Conservation (phyloP, 2,329 filamentous ascomycete species). For the Xylariaceae sp. region DNA sequence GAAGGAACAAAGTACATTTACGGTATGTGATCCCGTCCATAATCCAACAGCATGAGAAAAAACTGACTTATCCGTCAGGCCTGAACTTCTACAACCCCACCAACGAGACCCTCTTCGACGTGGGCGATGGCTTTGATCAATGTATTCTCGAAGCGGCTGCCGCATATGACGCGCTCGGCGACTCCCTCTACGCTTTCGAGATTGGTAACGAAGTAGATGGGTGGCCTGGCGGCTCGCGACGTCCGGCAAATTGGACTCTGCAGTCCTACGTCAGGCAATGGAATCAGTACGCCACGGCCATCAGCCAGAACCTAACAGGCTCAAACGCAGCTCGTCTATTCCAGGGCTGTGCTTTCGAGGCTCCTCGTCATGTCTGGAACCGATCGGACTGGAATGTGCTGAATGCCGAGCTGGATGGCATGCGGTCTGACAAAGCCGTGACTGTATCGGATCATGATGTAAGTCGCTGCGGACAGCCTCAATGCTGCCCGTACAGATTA, state of each 20-base stretch:
- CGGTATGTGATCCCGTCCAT: background rate
- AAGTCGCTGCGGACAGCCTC: background rate
- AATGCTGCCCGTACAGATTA: background rate
- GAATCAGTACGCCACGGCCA: constrained; percentile 7
- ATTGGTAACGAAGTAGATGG: constrained; percentile 9
- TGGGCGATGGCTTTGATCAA: constrained; percentile 3
- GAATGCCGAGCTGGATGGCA: constrained; percentile 3
- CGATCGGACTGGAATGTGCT: constrained; percentile 4
- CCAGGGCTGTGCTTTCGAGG: constrained; percentile 7
- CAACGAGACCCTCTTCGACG: constrained; percentile 7
- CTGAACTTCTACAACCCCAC: constrained; percentile 6
- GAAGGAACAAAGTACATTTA: constrained; percentile 4
- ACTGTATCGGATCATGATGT: constrained; percentile 7
- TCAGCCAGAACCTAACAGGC: constrained; percentile 4
- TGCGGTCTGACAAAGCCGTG: constrained; percentile 3
- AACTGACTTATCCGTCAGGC: background rate
- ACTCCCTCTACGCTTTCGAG: constrained; percentile 6
- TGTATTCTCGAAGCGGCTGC: constrained; percentile 1
- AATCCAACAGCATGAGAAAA: no score
- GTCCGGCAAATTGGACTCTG: constrained; percentile 2
- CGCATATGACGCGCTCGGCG: constrained; percentile 1
- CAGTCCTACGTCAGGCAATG: constrained; percentile 5
- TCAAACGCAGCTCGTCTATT: background rate
- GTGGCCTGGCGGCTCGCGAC: constrained; percentile 4
- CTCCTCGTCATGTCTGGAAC: background rate